Evolutionary conservation across 2,329 filamentous ascomycete genomes (phyloP), one percentile per base, ranked within the genome.

Genomic region (Ophiostoma himal-ulmi): DNA sequence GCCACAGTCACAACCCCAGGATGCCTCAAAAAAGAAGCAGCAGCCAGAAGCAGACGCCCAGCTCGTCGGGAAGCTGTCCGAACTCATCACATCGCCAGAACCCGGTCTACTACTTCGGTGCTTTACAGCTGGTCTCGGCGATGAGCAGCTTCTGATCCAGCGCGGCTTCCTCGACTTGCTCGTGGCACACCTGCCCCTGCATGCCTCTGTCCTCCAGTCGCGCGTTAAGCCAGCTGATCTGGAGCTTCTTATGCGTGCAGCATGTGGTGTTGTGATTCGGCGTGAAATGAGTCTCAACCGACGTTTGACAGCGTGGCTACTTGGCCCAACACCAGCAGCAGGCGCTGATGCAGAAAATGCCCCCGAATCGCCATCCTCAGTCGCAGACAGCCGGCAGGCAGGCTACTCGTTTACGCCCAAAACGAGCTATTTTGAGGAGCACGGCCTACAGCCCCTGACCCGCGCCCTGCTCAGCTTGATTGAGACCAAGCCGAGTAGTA

Each of bases 221-320:
- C 86, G 85, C 65, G 90, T 94, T 48, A 91, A 91, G 72, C 78
- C 85, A 6, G 85, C 86, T 44, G 96, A 99, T 76, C 82, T 97
- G 22, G 90, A 97, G 77, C 86, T 92, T 1, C 84, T 99, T 1
- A 85, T 97, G 41, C 86, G 89, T 71, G 92, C 94, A 20, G 94
- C 94, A 6, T 89, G 89, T n/a, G 89, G 91, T 1, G 94, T 99
- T 26, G 93, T 98, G 1, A 89, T 89, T 26, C 87, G 95, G 68
- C 88, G 94, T 79, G 95, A 99, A 74, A 99, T 99, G 95, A 96
- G 94, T 77, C 82, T 99, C 67, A 99, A 99, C 78, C 85, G 95
- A 75, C 88, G 95, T 52, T 82, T 99, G n/a, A 98, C 94, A 93
- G 88, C 91, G 62, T 99, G 95, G 95, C 89, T 98, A 72, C 83